A percentile compares a stretch with the other conserved stretches of the same genome.
phyloP scores from a whole-genome alignment of 768 basidiomycete species.

The Hirschioporus abietinus region DNA sequence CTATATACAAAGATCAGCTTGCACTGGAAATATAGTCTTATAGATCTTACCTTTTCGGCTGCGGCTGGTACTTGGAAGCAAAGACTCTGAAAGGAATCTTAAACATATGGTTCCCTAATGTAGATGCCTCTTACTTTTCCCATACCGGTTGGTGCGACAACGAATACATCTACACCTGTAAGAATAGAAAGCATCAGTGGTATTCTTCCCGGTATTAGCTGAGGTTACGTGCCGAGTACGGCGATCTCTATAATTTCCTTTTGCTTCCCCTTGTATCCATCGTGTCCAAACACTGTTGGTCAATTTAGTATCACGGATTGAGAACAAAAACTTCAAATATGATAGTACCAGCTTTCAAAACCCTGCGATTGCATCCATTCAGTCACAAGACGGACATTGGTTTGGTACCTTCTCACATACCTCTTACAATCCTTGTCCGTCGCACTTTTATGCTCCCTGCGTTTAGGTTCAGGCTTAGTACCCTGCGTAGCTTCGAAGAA shows the following conservation, averaged over 20 bases:
- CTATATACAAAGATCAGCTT: constrained; percentile 26
- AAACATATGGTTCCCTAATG: not conserved
- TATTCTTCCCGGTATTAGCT: not conserved
- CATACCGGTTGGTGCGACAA: constrained; percentile 85
- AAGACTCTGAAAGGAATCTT: constrained; percentile 46
- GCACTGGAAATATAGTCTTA: not conserved
- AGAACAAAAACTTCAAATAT: not conserved
- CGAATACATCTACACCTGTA: constrained; percentile 66
- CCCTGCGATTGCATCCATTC: not conserved
- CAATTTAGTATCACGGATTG: not conserved
- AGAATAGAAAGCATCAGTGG: too few species aligned
- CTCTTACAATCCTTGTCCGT: not conserved
- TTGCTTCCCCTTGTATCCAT: constrained; percentile 71
- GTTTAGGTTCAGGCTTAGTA: not conserved
- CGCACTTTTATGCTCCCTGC: not conserved
- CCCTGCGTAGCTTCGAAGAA: not conserved
- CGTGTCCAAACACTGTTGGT: constrained; percentile 60
- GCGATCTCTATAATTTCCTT: constrained; percentile 71
- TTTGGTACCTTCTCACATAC: not conserved
- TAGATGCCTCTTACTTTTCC: constrained; percentile 53
- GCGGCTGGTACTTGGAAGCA: constrained; percentile 85
- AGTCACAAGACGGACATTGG: not conserved
- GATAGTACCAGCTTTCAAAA: not conserved
- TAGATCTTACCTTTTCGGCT: constrained; percentile 44
- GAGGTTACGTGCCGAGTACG: constrained; percentile 40